A percentile compares a stretch with the other conserved stretches of the same genome.
phyloP scores from a whole-genome alignment of 2,329 filamentous ascomycete genomes.

The Talaromyces atroroseus region DNA sequence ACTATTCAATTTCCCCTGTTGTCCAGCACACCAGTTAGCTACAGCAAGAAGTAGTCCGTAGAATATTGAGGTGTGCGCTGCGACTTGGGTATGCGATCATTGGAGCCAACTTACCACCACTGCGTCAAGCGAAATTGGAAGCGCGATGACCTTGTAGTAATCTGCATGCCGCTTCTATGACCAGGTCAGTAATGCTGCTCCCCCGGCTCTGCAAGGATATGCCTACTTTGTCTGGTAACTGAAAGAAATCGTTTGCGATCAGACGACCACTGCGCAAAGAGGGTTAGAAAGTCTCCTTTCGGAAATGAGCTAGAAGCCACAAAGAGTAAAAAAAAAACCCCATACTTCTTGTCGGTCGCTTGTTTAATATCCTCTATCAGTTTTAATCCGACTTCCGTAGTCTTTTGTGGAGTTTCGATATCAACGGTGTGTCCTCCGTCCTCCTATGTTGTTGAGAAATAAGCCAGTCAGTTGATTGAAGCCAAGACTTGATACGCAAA shows the following conservation, averaged over 20 bases:
- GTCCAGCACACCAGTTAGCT: background rate
- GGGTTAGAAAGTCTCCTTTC: conserved; percentile 16
- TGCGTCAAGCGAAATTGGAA: conserved; percentile 72
- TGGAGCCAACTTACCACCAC: conserved; percentile 57
- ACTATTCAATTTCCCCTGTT: conserved; percentile 58
- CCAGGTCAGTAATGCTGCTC: background rate
- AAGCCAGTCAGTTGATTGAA: background rate
- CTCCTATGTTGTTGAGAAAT: conserved; percentile 4
- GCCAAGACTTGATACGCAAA: background rate
- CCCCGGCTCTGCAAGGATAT: background rate
- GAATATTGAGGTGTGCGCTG: background rate
- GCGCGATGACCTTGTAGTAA: conserved; percentile 70
- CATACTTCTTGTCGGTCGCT: conserved; percentile 75
- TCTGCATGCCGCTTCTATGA: conserved; percentile 56
- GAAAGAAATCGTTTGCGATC: conserved; percentile 70
- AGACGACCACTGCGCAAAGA: conserved; percentile 57
- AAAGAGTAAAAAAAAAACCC: background rate
- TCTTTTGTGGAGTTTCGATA: conserved; percentile 60
- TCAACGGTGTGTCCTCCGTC: conserved; percentile 14
- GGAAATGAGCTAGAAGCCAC: background rate
- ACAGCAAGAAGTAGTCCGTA: background rate
- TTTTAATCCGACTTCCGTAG: conserved; percentile 63
- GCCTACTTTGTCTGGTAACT: conserved; percentile 55
- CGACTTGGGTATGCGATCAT: background rate
- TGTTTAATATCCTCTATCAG: conserved; percentile 70